Conservation (phyloP, 805 yeast genomes). For the Suhomyces pyralidae region DNA sequence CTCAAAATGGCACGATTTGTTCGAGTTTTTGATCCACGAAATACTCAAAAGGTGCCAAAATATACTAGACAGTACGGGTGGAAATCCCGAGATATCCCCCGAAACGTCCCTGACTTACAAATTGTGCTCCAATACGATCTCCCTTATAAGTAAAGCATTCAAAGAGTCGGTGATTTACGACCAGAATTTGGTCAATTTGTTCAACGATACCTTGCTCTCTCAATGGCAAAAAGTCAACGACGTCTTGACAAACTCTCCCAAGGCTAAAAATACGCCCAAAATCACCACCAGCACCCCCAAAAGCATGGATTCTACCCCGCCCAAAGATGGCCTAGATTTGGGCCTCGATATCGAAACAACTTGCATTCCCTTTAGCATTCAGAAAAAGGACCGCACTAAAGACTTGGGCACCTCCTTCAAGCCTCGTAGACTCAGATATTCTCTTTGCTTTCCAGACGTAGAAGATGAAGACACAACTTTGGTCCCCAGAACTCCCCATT, state of each 20-base stretch:
- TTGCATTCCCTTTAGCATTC: slow-evolving; percentile 31
- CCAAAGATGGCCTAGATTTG: slow-evolving; percentile 25
- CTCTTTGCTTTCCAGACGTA: background rate
- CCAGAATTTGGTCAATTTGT: slow-evolving; percentile 12
- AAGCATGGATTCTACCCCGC: background rate
- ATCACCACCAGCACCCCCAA: background rate
- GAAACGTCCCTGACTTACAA: slow-evolving; percentile 33
- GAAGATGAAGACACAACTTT: slow-evolving; percentile 9
- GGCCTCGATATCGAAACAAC: slow-evolving; percentile 24
- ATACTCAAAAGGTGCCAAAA: slow-evolving; percentile 19
- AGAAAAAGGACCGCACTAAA: slow-evolving; percentile 27
- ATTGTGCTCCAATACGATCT: slow-evolving; percentile 38
- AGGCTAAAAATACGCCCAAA: background rate
- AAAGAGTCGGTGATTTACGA: slow-evolving; percentile 39
- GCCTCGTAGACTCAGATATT: background rate
- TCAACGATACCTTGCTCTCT: slow-evolving; percentile 21
- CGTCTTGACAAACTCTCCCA: background rate
- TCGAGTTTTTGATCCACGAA: slow-evolving; percentile 46
- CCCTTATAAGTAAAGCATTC: slow-evolving; percentile 32
- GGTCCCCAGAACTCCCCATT: slow-evolving; percentile 2
- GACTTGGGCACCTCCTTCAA: slow-evolving; percentile 14
- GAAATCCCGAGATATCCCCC: slow-evolving; percentile 17
- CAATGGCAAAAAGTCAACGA: slow-evolving; percentile 7
- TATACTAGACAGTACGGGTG: slow-evolving; percentile 1
- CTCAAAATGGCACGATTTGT: slow-evolving; percentile 54